A percentile compares a stretch with the other conserved stretches of the same genome.
Evolutionary conservation across 148 eudicot genomes (phyloP).

Genomic region (Rhododendron mucronatum): DNA sequence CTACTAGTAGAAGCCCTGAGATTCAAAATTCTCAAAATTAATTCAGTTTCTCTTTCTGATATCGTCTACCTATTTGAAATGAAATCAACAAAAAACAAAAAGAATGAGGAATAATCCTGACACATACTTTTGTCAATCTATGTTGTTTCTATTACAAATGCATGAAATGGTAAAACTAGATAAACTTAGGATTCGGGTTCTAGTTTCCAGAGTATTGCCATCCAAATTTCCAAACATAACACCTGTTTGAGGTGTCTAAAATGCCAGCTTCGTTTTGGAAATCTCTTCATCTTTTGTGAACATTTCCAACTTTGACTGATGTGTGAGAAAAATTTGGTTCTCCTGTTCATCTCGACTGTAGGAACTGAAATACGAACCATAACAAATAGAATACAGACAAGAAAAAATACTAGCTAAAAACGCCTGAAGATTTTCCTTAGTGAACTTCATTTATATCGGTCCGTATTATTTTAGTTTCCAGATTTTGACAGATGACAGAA

Average conservation of each 20-base stretch:
- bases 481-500: background rate
- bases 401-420: background rate
- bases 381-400: background rate
- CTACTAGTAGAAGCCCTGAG: conserved; percentile 70
- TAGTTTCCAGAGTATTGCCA: background rate
- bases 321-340: background rate
- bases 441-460: background rate
- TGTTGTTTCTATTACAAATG: background rate
- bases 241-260: background rate
- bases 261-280: background rate
- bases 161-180: background rate
- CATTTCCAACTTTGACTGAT: background rate
- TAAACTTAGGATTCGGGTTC: background rate
- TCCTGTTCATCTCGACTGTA: background rate
- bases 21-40: background rate
- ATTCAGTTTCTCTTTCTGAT: background rate
- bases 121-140: background rate
- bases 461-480: background rate
- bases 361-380: background rate
- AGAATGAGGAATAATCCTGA: background rate
- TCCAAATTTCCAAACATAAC: background rate
- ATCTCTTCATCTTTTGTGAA: background rate
- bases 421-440: background rate
- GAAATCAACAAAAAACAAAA: background rate
- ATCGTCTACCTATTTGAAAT: background rate